These are phyloP conservation scores for Xylaria sp. DNA, from an alignment of 2,329 filamentous ascomycete genomes.

Conservation along the genomic window DNA sequence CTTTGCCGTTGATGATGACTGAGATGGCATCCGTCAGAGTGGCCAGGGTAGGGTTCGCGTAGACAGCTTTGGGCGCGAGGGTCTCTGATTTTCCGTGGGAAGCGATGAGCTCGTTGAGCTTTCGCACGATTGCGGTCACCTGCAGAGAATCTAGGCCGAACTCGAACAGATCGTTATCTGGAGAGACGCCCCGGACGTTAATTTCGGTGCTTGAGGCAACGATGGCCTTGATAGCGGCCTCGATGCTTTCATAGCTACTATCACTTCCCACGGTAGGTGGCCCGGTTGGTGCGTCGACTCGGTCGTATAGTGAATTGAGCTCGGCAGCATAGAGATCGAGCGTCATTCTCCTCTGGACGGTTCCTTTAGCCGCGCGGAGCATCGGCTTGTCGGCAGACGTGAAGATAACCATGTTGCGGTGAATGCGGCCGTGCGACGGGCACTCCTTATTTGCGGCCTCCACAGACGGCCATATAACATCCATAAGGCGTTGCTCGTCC, in stretches of 20 bases:
- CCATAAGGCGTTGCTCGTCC: constrained; percentile 32
- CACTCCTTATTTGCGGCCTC: constrained; percentile 32
- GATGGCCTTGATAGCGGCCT: constrained; percentile 29
- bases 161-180: constrained; percentile 38
- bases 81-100: constrained; percentile 16
- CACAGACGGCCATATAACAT: constrained; percentile 39
- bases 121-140: constrained; percentile 28
- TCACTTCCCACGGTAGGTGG: neutral
- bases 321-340: constrained; percentile 48
- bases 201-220: constrained; percentile 34
- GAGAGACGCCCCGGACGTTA: constrained; percentile 16
- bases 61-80: constrained; percentile 29
- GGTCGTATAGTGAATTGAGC: constrained; percentile 50
- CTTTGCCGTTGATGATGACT: constrained; percentile 15
- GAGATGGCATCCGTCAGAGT: constrained; percentile 33
- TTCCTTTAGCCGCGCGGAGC: constrained; percentile 52
- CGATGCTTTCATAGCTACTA: neutral
- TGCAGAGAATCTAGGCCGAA: constrained; percentile 43
- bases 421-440: constrained; percentile 38
- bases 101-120: constrained; percentile 30
- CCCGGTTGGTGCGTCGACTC: neutral
- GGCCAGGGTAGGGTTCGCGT: constrained; percentile 36
- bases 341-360: constrained; percentile 50
- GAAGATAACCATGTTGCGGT: constrained; percentile 48
- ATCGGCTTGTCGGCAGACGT: constrained; percentile 49